Percentiles rank a stretch among this genome's conserved stretches.
phyloP scores from a whole-genome alignment of 2,329 filamentous ascomycete genomes.

The Xylariaceae sp. region DNA sequence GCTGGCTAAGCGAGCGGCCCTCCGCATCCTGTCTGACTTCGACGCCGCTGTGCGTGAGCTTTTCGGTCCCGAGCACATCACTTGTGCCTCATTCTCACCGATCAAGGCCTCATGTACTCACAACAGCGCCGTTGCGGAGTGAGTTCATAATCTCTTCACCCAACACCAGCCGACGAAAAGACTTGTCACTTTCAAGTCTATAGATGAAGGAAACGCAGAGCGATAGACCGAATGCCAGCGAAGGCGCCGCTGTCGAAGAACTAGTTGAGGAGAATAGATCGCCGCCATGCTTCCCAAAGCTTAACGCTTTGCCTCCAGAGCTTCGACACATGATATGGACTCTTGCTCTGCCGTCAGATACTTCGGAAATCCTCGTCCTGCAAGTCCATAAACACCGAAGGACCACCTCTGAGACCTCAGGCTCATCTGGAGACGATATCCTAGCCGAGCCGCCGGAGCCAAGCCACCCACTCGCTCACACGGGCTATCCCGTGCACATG shows the following conservation, averaged over 20 bases:
- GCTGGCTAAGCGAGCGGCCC: no score
- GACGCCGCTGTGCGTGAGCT: no score
- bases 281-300: conserved; percentile 6
- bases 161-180: no score
- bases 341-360: conserved; percentile 3
- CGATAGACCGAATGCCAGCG: no score
- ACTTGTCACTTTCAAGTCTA: no score
- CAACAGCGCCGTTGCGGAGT: no score
- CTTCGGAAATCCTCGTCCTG: conserved; percentile 11
- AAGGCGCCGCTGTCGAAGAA: no score
- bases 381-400: neutral
- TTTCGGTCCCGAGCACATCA: neutral
- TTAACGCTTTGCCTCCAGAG: conserved; percentile 11
- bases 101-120: no score
- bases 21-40: no score
- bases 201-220: no score
- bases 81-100: no score
- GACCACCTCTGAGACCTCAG: neutral
- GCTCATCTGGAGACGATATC: neutral
- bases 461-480: conserved; percentile 3
- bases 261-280: neutral
- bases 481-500: conserved; percentile 7
- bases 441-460: neutral
- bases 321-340: conserved; percentile 15
- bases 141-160: no score